Evolutionary conservation across 164 flowering plant genomes (phyloP).

Genomic region (Tetracentron sinense): DNA sequence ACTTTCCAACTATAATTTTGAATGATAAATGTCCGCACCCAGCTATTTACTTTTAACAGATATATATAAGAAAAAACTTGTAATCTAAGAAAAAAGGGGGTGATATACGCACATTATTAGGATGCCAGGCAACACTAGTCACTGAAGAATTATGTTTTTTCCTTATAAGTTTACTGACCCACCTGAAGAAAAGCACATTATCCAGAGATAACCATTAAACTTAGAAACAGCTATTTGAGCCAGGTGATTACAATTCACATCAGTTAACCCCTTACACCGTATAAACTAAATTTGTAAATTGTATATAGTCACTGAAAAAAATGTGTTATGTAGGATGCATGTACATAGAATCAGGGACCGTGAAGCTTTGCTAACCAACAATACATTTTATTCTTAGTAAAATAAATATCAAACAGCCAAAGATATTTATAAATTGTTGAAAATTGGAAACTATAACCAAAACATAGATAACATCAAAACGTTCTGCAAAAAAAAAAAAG

Average conservation of each 20-base stretch:
- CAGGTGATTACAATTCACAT: neutral
- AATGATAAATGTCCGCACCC: neutral
- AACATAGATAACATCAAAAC: too few relatives aligned
- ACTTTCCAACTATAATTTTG: neutral
- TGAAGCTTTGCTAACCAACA: too few relatives aligned
- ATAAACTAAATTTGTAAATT: neutral
- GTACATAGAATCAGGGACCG: too few relatives aligned
- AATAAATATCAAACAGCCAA: too few relatives aligned
- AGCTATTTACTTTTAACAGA: neutral
- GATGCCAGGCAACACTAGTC: conserved; percentile 99
- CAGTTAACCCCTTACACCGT: conserved; percentile 3
- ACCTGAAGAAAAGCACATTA: conserved; percentile 48
- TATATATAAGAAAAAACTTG: neutral
- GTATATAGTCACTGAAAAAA: neutral
- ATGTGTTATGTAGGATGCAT: too few relatives aligned
- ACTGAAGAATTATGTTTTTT: conserved; percentile 93
- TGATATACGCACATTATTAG: conserved; percentile 68
- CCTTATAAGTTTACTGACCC: conserved; percentile 97
- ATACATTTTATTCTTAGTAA: too few relatives aligned
- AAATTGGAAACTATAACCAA: too few relatives aligned
- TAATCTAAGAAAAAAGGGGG: conserved; percentile 1
- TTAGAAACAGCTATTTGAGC: neutral
- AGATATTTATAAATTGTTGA: too few relatives aligned
- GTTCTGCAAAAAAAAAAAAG: too few relatives aligned
- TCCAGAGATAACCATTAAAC: conserved; percentile 5